Evolutionary conservation across 1,139 yeast species (phyloP), one percentile per base, ranked within the genome.

Genomic region (Yamadazyma pseudoaaseri): DNA sequence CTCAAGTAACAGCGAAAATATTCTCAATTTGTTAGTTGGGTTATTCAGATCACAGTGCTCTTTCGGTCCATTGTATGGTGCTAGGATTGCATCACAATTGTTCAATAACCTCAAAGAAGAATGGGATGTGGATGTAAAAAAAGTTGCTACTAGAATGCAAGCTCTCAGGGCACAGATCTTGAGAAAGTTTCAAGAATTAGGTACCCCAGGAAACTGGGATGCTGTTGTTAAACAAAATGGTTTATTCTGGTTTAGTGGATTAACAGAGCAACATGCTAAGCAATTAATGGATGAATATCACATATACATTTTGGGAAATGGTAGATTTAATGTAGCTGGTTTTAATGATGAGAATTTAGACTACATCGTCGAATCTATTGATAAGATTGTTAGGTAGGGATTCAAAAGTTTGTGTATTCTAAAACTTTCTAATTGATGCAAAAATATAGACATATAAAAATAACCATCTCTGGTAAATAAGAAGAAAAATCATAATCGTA

Each of bases 11-110:
- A 39, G 45, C 6, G 41, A 45, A 2, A 53, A 52, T 25, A 61
- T 61, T 13, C 49, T 51, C 37, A 48, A 54, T 14, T 52, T 50
- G 8, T 52, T 66, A 40, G 53, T 60, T 8, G 46, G 59, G 12
- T 38, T 55, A 27, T 63, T 68, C 49, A 54, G 75, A 45, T 37
- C 54, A 18, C 66, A 62, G 45, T 59, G 68, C 40, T 68, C 74
- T 15, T 68, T 68, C 52, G 73, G 68, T 8, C 74, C 75, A 13
- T 71, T 73, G 10, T 68, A 55, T 44, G 74, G 74, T 11, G 73
- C 74, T 20, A 51, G 73, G 39, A 50, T 69, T 12, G 70, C 71
- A 5, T 32, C 60, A 16, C 46, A 56, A 38, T 43, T 48, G 22
- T 47, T 57, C 24, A 51, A 45, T 5, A 52, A 57, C 24, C 54